phyloP scores from a whole-genome alignment of 2,329 filamentous ascomycete species.

The Zopfia rhizophila region DNA sequence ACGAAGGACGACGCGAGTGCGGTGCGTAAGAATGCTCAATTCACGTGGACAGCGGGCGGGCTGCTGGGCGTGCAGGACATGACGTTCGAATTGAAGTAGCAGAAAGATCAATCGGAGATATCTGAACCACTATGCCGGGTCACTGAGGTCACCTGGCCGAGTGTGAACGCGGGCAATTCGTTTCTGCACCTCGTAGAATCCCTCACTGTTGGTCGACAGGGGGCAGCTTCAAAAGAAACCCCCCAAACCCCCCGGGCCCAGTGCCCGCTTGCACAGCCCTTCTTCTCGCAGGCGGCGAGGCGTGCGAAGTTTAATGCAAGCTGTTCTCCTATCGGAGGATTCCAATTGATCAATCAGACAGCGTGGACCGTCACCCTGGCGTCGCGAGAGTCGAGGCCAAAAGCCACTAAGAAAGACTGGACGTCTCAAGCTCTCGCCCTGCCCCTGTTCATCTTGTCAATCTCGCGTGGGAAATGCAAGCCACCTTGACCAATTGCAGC shows the following conservation, averaged over 20 bases:
- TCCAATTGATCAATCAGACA: conserved; percentile 38
- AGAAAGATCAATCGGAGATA: conserved; percentile 23
- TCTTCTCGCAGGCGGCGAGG: conserved; percentile 19
- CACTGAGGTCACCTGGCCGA: conserved; percentile 20
- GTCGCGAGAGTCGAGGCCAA: conserved; percentile 30
- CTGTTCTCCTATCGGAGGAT: conserved; percentile 40
- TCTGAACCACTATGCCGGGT: conserved; percentile 24
- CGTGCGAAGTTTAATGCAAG: conserved; percentile 21
- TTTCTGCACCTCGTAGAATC: conserved; percentile 3
- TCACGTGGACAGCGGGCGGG: conserved; percentile 19
- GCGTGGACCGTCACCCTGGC: conserved; percentile 31
- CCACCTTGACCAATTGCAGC: conserved; percentile 42
- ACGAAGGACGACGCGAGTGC: not conserved
- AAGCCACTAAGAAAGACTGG: conserved; percentile 49
- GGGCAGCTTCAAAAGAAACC: conserved; percentile 18
- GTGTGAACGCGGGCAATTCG: conserved; percentile 15
- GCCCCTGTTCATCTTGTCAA: conserved; percentile 45
- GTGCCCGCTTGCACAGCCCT: conserved; percentile 17
- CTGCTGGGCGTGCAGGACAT: conserved; percentile 2
- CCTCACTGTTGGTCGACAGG: conserved; percentile 5
- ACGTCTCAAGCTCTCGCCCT: conserved; percentile 43
- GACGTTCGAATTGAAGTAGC: conserved; percentile 28
- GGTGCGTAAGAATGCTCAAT: not conserved
- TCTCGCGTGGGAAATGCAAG: conserved; percentile 52
- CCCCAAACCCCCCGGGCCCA: conserved; percentile 20